Percentiles rank a stretch among this genome's conserved stretches.
Conservation (phyloP, 1,284 basidiomycete genomes). For the Rugosomyces carneus region DNA sequence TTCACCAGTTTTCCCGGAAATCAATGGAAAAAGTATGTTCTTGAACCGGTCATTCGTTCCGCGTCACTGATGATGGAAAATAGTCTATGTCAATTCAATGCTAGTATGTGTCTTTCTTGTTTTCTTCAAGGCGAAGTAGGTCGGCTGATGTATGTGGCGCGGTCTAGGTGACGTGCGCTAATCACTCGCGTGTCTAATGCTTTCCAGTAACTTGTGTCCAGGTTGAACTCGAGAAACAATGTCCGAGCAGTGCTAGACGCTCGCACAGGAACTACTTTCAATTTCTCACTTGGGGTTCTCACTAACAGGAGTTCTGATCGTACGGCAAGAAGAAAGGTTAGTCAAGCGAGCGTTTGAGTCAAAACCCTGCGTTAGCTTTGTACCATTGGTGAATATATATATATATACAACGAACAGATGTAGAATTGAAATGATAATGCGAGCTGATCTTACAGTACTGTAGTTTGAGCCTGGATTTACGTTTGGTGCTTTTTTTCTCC, state of each 20-base stretch:
- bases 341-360: too few species aligned
- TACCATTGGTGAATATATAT: too few species aligned
- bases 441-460: too few species aligned
- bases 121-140: too few species aligned
- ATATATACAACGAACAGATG: too few species aligned
- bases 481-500: too few species aligned
- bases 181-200: background rate
- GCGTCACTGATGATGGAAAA: background rate
- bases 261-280: background rate
- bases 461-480: too few species aligned
- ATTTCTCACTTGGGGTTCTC: background rate
- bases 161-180: background rate
- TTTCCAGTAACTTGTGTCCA: background rate
- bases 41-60: background rate
- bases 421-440: too few species aligned
- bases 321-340: too few species aligned
- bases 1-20: slow-evolving; percentile 4
- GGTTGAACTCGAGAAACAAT: slow-evolving; percentile 6
- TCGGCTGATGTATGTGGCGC: background rate
- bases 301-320: too few species aligned
- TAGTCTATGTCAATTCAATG: slow-evolving; percentile 9
- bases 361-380: too few species aligned
- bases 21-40: slow-evolving; percentile 7
- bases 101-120: background rate
- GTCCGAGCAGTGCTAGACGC: background rate